Conservation (phyloP, 2,329 filamentous ascomycete species). For the Scorias spongiosa region DNA sequence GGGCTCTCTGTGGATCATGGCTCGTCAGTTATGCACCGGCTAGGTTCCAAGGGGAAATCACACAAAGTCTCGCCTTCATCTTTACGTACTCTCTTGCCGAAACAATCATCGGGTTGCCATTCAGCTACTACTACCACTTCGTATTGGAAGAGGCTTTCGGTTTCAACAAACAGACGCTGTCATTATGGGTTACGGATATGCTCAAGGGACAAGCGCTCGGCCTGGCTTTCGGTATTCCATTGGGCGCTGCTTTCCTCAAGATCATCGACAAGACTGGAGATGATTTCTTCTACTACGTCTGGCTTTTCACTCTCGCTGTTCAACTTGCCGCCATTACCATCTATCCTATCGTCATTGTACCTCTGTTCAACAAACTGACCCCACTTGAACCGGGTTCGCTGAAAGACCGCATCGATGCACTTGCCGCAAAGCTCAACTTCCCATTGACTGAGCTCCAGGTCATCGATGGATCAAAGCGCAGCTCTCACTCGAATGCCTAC, state of each 20-base stretch:
- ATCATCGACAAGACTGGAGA: conserved; percentile 91
- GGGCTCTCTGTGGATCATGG: conserved; percentile 63
- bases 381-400: conserved; percentile 75
- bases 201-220: conserved; percentile 78
- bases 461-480: conserved; percentile 82
- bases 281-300: conserved; percentile 95
- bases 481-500: conserved; percentile 79
- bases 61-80: conserved; percentile 84
- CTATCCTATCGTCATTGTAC: conserved; percentile 86
- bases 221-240: conserved; percentile 65
- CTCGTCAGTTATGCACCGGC: conserved; percentile 60
- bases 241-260: conserved; percentile 80
- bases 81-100: conserved; percentile 73
- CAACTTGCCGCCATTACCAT: conserved; percentile 93
- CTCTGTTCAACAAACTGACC: conserved; percentile 95
- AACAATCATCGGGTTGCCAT: conserved; percentile 63
- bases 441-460: conserved; percentile 86
- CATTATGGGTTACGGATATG: conserved; percentile 77
- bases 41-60: conserved; percentile 79
- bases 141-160: conserved; percentile 93
- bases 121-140: conserved; percentile 84
- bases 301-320: conserved; percentile 77
- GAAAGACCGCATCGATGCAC: conserved; percentile 72
- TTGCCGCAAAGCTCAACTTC: conserved; percentile 75
- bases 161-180: conserved; percentile 95